These are phyloP conservation scores for Penicillium nucicola DNA, from an alignment of 495 filamentous ascomycete species.

Conservation along the genomic window DNA sequence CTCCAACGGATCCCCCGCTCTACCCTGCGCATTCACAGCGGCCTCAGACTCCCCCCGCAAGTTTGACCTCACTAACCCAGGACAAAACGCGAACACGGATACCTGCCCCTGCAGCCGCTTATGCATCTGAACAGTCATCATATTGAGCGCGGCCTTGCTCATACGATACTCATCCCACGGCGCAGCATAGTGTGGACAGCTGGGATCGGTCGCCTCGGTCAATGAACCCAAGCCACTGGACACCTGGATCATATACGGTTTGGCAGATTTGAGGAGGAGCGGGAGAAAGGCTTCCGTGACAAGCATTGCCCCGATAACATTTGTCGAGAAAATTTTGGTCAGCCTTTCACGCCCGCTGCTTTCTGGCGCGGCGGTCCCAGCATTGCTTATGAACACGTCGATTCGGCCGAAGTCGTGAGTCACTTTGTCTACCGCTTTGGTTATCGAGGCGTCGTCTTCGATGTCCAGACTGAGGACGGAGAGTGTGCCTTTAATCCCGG, in stretches of 20 bases:
- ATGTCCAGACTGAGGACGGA: constrained; percentile 27
- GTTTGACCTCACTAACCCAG: constrained; percentile 29
- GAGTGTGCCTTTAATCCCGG: constrained; percentile 16
- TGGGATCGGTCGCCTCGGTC: constrained; percentile 23
- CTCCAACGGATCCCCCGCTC: constrained; percentile 27
- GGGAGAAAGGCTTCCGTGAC: constrained; percentile 38
- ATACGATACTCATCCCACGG: constrained; percentile 29
- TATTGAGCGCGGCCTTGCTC: constrained; percentile 45
- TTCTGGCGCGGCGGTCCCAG: constrained; percentile 13
- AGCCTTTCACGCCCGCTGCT: constrained; percentile 23
- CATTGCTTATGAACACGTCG: constrained; percentile 37
- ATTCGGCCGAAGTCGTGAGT: constrained; percentile 18
- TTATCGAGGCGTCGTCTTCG: constrained; percentile 27
- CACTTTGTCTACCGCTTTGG: constrained; percentile 19
- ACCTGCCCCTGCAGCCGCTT: constrained; percentile 3
- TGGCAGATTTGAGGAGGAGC: constrained; percentile 32
- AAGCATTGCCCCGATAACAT: constrained; percentile 33
- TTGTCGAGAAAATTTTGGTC: constrained; percentile 30
- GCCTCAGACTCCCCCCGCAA: constrained; percentile 26
- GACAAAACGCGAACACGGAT: constrained; percentile 17
- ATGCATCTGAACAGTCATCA: constrained; percentile 25
- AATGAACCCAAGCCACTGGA: constrained; percentile 35
- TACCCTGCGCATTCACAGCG: constrained; percentile 12
- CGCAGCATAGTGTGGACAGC: constrained; percentile 12
- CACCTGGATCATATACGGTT: constrained; percentile 37